Conservation (phyloP, 176 grass and related monocot species). For the Metroxylon sagu region DNA sequence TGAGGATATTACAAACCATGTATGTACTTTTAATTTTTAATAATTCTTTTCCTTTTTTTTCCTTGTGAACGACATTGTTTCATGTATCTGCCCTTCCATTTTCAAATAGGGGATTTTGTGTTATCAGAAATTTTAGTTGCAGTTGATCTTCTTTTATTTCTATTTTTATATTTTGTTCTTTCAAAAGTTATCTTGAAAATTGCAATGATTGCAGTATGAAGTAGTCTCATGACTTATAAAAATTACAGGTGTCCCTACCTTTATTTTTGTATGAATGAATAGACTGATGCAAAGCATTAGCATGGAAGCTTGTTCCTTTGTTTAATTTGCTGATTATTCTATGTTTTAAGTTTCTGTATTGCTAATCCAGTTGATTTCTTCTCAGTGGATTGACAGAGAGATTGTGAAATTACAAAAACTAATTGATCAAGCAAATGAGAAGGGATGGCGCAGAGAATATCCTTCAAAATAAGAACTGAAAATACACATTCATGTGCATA, state of each 20-base stretch:
- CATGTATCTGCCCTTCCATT: no score
- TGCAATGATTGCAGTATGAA: no score
- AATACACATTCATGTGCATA: not conserved
- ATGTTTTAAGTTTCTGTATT: not conserved
- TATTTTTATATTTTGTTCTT: no score
- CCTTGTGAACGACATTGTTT: no score
- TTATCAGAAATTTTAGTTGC: no score
- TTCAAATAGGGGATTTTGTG: no score
- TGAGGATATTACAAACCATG: constrained; percentile 69
- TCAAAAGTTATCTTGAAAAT: no score
- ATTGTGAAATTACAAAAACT: constrained; percentile 44
- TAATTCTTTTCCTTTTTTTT: no score
- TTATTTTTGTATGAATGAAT: not conserved
- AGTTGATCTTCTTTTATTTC: no score
- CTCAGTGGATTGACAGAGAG: constrained; percentile 75
- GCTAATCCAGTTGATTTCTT: constrained; percentile 21
- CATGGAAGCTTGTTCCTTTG: not conserved
- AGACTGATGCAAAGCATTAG: not conserved
- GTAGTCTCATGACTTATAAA: no score
- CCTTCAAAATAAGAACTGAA: constrained; percentile 27
- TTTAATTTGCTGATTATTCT: not conserved
- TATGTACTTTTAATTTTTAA: constrained; percentile 22
- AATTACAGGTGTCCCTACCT: not conserved
- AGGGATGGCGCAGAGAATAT: constrained; percentile 73
- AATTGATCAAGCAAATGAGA: constrained; percentile 40